Percentiles rank a stretch among this genome's conserved stretches.
phyloP scores from a whole-genome alignment of 495 filamentous ascomycete species.

The Bathelium albidoporum region DNA sequence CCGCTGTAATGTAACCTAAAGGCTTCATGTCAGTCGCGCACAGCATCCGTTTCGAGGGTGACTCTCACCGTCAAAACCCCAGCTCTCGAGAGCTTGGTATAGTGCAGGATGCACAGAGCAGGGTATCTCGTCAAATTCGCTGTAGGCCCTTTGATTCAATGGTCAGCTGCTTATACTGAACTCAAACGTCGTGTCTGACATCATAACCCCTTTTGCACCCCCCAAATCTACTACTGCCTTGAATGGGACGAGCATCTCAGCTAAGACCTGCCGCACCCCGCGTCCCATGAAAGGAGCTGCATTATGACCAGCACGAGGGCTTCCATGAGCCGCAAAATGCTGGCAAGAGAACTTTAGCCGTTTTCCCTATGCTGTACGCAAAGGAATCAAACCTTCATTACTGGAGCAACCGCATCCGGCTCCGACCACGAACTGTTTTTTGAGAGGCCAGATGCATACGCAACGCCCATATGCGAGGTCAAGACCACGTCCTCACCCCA shows the following conservation, averaged over 20 bases:
- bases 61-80: constrained; percentile 28
- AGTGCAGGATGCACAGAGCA: constrained; percentile 29
- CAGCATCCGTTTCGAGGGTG: not conserved
- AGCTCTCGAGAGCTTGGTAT: constrained; percentile 30
- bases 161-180: not conserved
- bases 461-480: constrained; percentile 34
- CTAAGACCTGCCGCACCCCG: constrained; percentile 31
- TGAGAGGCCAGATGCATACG: constrained; percentile 31
- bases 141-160: constrained; percentile 23
- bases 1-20: constrained; percentile 28
- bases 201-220: constrained; percentile 34
- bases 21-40: not conserved
- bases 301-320: constrained; percentile 31
- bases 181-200: constrained; percentile 9
- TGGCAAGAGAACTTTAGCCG: constrained; percentile 5
- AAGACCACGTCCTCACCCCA: constrained; percentile 39
- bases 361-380: not conserved
- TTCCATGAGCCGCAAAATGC: constrained; percentile 36
- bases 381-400: constrained; percentile 22
- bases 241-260: constrained; percentile 33
- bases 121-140: constrained; percentile 33
- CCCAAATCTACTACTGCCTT: constrained; percentile 34
- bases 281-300: constrained; percentile 32
- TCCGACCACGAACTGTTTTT: constrained; percentile 30
- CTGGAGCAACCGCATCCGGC: constrained; percentile 31